Base-by-base conservation (phyloP, 2,329 filamentous ascomycete genomes). In the Shiraia bambusicola region DNA sequence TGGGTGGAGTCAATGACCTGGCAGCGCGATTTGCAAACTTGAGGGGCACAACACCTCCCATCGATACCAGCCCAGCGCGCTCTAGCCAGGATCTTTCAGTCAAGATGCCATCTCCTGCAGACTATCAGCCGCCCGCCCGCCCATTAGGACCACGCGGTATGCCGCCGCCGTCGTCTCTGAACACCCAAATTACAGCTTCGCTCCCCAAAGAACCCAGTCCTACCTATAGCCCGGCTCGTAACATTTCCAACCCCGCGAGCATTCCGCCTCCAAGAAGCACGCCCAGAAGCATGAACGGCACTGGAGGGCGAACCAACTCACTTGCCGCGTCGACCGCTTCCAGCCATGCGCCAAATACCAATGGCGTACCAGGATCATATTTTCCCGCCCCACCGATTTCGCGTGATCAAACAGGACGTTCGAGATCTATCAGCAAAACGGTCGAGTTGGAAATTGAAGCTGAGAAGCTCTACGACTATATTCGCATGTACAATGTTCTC, bases 171-270 rank as follows among this genome's bases (percentile, higher is more conserved):
- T 40, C 52, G 12, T 15, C 74, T 2, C 54, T 82, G 1, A 72
- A 79, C 33, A 79, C 72, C 17, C 63, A 67, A n/a, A 49, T 76
- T n/a, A 63, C 80, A 6, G 75, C 79, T 9, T 74, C 74, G 12
- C 71, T 89, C 58, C 86, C 86, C 9, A 86, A 86, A 61, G 70
- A 84, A 32, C 87, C 87, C 1, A 84, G 84, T 56, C 84, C 87
- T 6, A 87, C 87, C 3, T 91, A 90, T 59, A 89, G 83, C 55
- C 87, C 87, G n/a, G 84, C 84, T 1, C 77, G 86, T 25, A 87
- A 87, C 19, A 86, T 82, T 41, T 75, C 84, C 4, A 82, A 83
- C 3, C 81, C 79, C 16, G 82, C 83, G 45, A 76, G 80, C 16
- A 79, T 86, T 7, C 77, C 83, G 28, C 76, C 83, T 2, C 86